phyloP scores from a whole-genome alignment of 1,284 basidiomycete species.

The Agroathelia rolfsii region DNA sequence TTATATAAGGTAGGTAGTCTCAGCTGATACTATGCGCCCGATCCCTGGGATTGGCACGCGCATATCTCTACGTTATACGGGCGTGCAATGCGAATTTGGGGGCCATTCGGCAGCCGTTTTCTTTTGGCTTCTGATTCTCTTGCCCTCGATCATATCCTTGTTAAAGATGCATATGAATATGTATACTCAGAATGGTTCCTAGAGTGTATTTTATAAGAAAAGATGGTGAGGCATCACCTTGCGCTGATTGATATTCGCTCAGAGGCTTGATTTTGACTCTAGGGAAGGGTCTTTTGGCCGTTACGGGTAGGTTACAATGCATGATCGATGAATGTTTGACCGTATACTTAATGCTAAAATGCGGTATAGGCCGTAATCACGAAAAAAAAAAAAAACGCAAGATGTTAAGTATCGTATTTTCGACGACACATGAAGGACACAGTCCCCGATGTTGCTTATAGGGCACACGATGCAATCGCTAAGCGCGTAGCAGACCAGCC shows the following conservation, averaged over 20 bases:
- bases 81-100: slow-evolving; percentile 23
- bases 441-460: slow-evolving; percentile 25
- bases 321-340: not conserved
- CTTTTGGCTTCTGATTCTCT: slow-evolving; percentile 24
- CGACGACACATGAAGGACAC: slow-evolving; percentile 30
- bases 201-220: slow-evolving; percentile 21
- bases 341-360: too few species aligned
- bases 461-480: slow-evolving; percentile 19
- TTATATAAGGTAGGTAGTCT: slow-evolving; percentile 10
- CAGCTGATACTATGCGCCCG: slow-evolving; percentile 6
- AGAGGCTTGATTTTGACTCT: slow-evolving; percentile 24
- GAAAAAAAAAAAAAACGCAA: slow-evolving; percentile 34
- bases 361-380: slow-evolving; percentile 27
- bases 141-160: slow-evolving; percentile 27
- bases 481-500: slow-evolving; percentile 9
- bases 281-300: slow-evolving; percentile 26
- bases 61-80: slow-evolving; percentile 19
- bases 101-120: slow-evolving; percentile 23
- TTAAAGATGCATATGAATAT: slow-evolving; percentile 26
- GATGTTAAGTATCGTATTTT: slow-evolving; percentile 39
- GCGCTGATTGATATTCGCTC: not conserved
- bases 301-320: slow-evolving; percentile 18
- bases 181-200: slow-evolving; percentile 27
- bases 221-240: too few species aligned
- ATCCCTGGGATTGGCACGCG: slow-evolving; percentile 11